phyloP scores from a whole-genome alignment of 352 stramenopile genomes.

The Aphanomyces astaci region DNA sequence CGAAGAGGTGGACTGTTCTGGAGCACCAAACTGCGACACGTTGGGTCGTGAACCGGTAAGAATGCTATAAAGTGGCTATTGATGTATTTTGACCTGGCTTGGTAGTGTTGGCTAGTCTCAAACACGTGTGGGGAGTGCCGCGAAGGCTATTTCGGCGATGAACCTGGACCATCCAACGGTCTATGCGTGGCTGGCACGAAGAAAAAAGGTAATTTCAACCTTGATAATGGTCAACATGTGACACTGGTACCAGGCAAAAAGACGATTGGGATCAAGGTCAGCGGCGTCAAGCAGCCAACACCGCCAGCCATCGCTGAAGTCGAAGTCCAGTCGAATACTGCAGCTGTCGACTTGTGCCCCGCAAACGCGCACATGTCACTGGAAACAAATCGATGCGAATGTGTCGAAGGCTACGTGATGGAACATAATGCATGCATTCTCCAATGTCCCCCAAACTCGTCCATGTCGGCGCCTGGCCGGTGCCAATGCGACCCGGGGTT shows the following conservation, averaged over 20 bases:
- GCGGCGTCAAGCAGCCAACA: conserved; percentile 12
- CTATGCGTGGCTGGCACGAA: conserved; percentile 28
- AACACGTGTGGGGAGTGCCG: conserved; percentile 69
- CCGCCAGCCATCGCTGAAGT: background rate
- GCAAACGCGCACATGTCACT: conserved; percentile 1
- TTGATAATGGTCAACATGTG: too few species aligned
- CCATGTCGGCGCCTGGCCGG: background rate
- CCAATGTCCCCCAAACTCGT: conserved; percentile 19
- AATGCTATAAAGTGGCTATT: too few species aligned
- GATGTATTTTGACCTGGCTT: too few species aligned
- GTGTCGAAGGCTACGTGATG: conserved; percentile 13
- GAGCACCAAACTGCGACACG: conserved; percentile 9
- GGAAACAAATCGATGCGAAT: conserved; percentile 1
- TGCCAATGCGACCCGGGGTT: conserved; percentile 20
- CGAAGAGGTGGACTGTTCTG: conserved; percentile 20
- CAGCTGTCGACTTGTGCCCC: background rate
- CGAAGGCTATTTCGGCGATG: conserved; percentile 35
- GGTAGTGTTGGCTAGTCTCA: conserved; percentile 38
- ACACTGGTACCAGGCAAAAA: too few species aligned
- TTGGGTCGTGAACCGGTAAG: conserved; percentile 46
- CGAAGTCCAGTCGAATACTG: background rate
- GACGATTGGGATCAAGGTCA: conserved; percentile 23
- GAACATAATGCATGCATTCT: background rate
- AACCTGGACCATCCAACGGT: conserved; percentile 33
- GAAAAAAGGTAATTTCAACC: background rate